A percentile compares a stretch with the other conserved stretches of the same genome.
Evolutionary conservation across 2,329 filamentous ascomycete species (phyloP).

Genomic region (Colletotrichum sp.): DNA sequence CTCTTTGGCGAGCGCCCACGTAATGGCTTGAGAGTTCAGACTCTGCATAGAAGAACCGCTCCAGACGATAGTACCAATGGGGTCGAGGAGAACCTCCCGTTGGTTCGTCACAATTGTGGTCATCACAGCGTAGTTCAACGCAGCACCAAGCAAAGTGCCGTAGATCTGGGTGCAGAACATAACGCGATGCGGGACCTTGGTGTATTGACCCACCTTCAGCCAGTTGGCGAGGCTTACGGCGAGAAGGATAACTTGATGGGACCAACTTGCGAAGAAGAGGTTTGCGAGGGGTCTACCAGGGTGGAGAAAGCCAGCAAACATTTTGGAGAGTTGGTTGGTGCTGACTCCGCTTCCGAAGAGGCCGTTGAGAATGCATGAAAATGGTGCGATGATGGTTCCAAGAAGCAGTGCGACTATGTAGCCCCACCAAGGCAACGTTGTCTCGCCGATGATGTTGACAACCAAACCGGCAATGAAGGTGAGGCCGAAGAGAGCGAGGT

Average conservation of each 20-base stretch:
- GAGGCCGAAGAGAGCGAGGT: conserved; percentile 31
- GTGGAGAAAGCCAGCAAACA: conserved; percentile 52
- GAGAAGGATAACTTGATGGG: conserved; percentile 36
- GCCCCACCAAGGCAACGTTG: conserved; percentile 39
- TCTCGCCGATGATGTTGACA: conserved; percentile 38
- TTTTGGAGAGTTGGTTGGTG: conserved; percentile 36
- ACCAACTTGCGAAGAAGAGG: conserved; percentile 44
- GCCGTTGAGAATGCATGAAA: conserved; percentile 32
- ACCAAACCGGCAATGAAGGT: conserved; percentile 38
- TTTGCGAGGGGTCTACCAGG: conserved; percentile 44
- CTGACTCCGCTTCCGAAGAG: conserved; percentile 24
- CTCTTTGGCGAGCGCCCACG: conserved; percentile 40
- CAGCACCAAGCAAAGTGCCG: conserved; percentile 44
- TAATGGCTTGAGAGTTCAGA: conserved; percentile 42
- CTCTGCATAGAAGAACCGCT: conserved; percentile 52
- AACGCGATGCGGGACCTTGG: conserved; percentile 41
- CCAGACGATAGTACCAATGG: conserved; percentile 50
- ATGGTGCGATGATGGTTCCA: conserved; percentile 39
- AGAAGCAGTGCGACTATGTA: conserved; percentile 39
- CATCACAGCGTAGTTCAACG: conserved; percentile 53
- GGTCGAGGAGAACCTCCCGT: conserved; percentile 41
- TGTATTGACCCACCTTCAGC: conserved; percentile 43
- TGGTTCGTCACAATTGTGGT: conserved; percentile 47
- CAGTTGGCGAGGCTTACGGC: conserved; percentile 31
- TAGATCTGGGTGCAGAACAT: conserved; percentile 45